These are phyloP conservation scores for Corymbia maculata DNA, from an alignment of 345 rosid species.

Conservation along the genomic window DNA sequence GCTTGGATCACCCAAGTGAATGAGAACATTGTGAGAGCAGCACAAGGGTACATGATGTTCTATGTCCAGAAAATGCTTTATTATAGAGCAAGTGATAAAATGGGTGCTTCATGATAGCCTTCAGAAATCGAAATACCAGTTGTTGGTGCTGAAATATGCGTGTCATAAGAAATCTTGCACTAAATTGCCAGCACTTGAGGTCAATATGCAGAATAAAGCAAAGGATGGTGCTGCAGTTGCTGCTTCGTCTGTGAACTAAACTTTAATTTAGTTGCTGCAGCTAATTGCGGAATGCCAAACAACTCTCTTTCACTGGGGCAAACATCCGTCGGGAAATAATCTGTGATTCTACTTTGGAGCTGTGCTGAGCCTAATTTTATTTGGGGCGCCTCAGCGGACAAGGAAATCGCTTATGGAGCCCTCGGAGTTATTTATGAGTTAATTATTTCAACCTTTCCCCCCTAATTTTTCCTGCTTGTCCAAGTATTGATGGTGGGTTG, in stretches of 20 bases:
- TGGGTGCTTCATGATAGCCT: neutral
- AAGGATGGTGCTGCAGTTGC: neutral
- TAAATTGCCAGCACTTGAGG: neutral
- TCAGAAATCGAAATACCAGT: neutral
- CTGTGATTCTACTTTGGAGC: conserved; percentile 4
- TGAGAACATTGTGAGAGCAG: conserved; percentile 74
- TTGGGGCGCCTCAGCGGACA: conserved; percentile 23
- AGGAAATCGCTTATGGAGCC: conserved; percentile 7
- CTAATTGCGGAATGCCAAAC: neutral
- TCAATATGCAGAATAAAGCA: neutral
- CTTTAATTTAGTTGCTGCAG: neutral
- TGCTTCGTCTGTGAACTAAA: neutral
- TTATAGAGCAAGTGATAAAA: conserved; percentile 19
- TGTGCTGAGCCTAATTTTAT: conserved; percentile 25
- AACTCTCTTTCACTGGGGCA: neutral
- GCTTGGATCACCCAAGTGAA: conserved; percentile 90
- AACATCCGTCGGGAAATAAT: neutral
- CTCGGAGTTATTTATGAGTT: conserved; percentile 2
- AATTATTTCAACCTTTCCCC: neutral
- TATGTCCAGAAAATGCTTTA: conserved; percentile 73
- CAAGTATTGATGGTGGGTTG: conserved; percentile 3
- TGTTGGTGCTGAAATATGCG: neutral
- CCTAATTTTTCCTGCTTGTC: neutral
- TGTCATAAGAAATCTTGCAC: neutral
- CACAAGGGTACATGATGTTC: conserved; percentile 88